These are phyloP conservation scores for Lentinus tigrinus DNA, from an alignment of 768 basidiomycete species.

Conservation along the genomic window DNA sequence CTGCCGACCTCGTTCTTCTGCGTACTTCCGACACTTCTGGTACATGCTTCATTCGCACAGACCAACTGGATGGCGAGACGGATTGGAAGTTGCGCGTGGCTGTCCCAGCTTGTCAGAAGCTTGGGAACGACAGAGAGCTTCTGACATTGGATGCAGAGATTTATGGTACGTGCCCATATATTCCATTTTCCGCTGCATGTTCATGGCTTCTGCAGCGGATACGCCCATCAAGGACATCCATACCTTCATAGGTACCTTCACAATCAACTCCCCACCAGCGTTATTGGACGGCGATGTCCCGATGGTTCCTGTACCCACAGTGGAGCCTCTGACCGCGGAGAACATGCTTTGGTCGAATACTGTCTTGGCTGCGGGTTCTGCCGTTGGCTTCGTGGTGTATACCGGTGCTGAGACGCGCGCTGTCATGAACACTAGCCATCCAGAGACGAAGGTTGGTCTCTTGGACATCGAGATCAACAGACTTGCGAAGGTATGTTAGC, in stretches of 20 bases:
- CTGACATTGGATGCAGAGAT: slow-evolving; percentile 79
- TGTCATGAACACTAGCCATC: slow-evolving; percentile 98
- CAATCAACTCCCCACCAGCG: slow-evolving; percentile 54
- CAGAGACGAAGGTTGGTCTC: slow-evolving; percentile 89
- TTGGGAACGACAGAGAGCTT: slow-evolving; percentile 55
- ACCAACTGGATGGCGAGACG: slow-evolving; percentile 97
- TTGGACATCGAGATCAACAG: slow-evolving; percentile 94
- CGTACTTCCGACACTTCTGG: slow-evolving; percentile 87
- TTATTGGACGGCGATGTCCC: slow-evolving; percentile 35
- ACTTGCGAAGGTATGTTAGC: slow-evolving; percentile 76
- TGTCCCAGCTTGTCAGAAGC: slow-evolving; percentile 77
- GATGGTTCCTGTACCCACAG: slow-evolving; percentile 40
- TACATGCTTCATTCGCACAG: slow-evolving; percentile 96
- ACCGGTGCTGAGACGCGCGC: slow-evolving; percentile 95
- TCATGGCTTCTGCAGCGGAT: slow-evolving; percentile 59
- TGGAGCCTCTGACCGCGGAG: slow-evolving; percentile 90
- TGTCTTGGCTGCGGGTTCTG: slow-evolving; percentile 91
- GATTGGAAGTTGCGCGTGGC: slow-evolving; percentile 98
- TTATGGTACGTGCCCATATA: slow-evolving; percentile 57
- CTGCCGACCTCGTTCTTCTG: slow-evolving; percentile 89
- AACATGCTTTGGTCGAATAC: slow-evolving; percentile 98
- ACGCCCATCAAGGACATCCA: slow-evolving; percentile 97
- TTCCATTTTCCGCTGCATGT: slow-evolving; percentile 7
- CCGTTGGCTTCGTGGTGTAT: slow-evolving; percentile 90
- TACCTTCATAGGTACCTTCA: slow-evolving; percentile 90